Conservation (phyloP, 331 rosid genomes). For the Saraca asoca region DNA sequence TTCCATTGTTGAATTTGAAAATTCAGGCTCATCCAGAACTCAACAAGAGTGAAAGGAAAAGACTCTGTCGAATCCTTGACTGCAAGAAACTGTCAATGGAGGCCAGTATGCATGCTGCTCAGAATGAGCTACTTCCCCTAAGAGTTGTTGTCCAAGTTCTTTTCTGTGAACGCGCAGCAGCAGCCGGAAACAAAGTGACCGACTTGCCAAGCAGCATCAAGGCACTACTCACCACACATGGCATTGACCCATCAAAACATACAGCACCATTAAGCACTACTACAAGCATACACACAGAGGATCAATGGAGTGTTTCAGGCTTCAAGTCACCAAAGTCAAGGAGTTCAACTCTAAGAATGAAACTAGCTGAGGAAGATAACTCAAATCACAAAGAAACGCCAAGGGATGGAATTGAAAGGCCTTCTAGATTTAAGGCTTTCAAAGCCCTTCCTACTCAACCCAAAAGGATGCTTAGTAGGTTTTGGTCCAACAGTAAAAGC, state of each 20-base stretch:
- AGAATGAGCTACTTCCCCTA: slow-evolving; percentile 87
- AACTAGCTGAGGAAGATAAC: slow-evolving; percentile 82
- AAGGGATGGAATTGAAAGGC: slow-evolving; percentile 55
- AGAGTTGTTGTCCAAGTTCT: slow-evolving; percentile 97
- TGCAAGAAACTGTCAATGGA: slow-evolving; percentile 95
- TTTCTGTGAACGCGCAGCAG: slow-evolving; percentile 92
- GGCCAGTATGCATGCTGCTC: slow-evolving; percentile 98
- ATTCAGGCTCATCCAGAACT: slow-evolving; percentile 92
- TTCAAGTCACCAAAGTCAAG: slow-evolving; percentile 80
- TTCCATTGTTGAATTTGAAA: slow-evolving; percentile 16
- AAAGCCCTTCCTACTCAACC: slow-evolving; percentile 82
- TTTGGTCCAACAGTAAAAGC: slow-evolving; percentile 79
- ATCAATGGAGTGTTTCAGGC: slow-evolving; percentile 85
- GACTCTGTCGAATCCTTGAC: slow-evolving; percentile 79
- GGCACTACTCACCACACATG: slow-evolving; percentile 73
- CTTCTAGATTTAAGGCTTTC: slow-evolving; percentile 57
- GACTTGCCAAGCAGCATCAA: slow-evolving; percentile 77
- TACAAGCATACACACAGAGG: slow-evolving; percentile 64
- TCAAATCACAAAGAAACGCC: slow-evolving; percentile 52
- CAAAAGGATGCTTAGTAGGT: slow-evolving; percentile 80
- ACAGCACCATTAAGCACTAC: slow-evolving; percentile 66
- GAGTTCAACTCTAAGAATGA: slow-evolving; percentile 81
- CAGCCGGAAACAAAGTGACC: slow-evolving; percentile 70
- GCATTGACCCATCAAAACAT: slow-evolving; percentile 76
- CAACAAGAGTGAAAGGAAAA: slow-evolving; percentile 90